These are phyloP conservation scores for Zygosaccharomyces gambellarensis DNA, from an alignment of 805 yeast species.

Conservation along the genomic window DNA sequence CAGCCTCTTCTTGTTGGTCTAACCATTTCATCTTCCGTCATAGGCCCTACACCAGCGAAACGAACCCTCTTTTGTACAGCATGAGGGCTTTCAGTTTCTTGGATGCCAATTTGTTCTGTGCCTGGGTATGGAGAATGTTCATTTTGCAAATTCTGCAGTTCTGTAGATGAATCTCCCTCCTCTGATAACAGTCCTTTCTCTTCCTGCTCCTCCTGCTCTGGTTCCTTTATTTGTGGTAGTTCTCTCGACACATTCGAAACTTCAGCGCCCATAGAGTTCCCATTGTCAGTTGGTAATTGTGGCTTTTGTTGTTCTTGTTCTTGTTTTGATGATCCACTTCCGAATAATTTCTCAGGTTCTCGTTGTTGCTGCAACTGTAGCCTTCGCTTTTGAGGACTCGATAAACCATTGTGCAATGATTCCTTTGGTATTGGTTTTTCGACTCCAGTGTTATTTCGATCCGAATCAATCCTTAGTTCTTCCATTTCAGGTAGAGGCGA, in stretches of 20 bases:
- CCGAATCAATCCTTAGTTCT: constrained; percentile 1
- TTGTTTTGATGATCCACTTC: neutral
- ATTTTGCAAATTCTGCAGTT: neutral
- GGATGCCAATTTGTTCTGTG: neutral
- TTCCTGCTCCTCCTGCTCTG: neutral
- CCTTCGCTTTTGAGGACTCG: neutral
- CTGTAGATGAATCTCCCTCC: neutral
- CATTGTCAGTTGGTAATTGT: neutral
- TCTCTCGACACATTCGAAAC: neutral
- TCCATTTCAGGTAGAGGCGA: constrained; percentile 7
- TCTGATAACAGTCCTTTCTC: neutral
- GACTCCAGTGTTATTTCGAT: neutral
- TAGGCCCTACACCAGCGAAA: constrained; percentile 36
- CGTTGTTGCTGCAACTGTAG: neutral
- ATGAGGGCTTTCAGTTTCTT: neutral
- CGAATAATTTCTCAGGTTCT: neutral
- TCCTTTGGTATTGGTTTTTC: neutral
- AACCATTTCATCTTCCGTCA: constrained; percentile 29
- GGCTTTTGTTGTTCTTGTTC: neutral
- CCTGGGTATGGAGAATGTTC: neutral
- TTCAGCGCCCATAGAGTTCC: neutral
- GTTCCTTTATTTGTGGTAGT: neutral
- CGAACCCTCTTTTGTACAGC: constrained; percentile 28
- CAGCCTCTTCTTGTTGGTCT: constrained; percentile 34
- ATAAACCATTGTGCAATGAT: neutral